These are phyloP conservation scores for Kluyveromyces wickerhamii DNA, from an alignment of 805 yeast species.

Conservation along the genomic window DNA sequence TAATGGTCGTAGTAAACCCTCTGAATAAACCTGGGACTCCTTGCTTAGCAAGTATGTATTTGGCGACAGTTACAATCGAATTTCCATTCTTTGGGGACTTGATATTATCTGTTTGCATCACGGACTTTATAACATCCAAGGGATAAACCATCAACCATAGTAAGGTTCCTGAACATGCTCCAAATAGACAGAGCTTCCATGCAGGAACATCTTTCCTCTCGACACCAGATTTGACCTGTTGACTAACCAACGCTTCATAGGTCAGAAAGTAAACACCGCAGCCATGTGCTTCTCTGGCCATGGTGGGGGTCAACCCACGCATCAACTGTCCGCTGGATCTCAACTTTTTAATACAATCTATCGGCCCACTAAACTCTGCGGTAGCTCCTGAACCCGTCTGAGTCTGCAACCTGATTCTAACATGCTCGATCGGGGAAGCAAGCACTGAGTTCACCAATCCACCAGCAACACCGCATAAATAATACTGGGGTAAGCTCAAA, in stretches of 20 bases:
- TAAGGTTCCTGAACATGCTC: slow-evolving; percentile 86
- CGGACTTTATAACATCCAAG: slow-evolving; percentile 83
- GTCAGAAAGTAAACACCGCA: slow-evolving; percentile 83
- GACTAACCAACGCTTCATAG: slow-evolving; percentile 78
- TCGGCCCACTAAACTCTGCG: slow-evolving; percentile 51
- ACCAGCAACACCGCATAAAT: slow-evolving; percentile 81
- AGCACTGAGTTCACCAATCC: slow-evolving; percentile 84
- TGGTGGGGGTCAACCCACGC: slow-evolving; percentile 78
- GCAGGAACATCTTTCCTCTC: slow-evolving; percentile 70
- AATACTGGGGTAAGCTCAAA: slow-evolving; percentile 61
- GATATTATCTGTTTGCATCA: slow-evolving; percentile 49
- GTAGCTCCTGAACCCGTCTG: slow-evolving; percentile 40
- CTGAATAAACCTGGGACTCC: slow-evolving; percentile 78
- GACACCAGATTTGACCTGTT: slow-evolving; percentile 33
- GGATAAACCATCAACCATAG: slow-evolving; percentile 85
- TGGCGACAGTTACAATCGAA: slow-evolving; percentile 46
- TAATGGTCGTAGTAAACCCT: slow-evolving; percentile 86
- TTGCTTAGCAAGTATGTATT: slow-evolving; percentile 42
- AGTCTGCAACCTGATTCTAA: slow-evolving; percentile 89
- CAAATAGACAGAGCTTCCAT: slow-evolving; percentile 77
- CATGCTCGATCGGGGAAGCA: slow-evolving; percentile 92
- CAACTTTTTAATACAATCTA: slow-evolving; percentile 40
- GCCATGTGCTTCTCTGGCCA: slow-evolving; percentile 79
- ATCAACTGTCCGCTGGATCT: slow-evolving; percentile 50
- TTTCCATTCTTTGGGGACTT: slow-evolving; percentile 46